These are phyloP conservation scores for Podaxis sp. DNA, from an alignment of 768 basidiomycete genomes.

Conservation along the genomic window DNA sequence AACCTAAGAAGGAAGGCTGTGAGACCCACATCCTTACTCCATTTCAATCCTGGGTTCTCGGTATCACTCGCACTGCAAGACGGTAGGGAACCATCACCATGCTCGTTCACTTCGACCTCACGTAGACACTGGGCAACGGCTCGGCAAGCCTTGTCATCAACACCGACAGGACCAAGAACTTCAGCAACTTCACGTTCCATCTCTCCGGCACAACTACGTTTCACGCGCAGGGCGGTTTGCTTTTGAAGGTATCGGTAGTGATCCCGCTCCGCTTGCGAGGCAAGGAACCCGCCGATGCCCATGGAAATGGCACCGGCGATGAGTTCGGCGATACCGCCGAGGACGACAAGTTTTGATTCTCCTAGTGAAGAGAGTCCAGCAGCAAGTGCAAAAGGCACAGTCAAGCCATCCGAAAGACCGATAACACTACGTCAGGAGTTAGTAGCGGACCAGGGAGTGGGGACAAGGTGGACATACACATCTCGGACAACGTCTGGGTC, in stretches of 20 bases:
- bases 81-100: conserved; percentile 16
- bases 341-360: conserved; percentile 84
- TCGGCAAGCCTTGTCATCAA: conserved; percentile 77
- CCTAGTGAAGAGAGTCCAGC: conserved; percentile 89
- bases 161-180: conserved; percentile 84
- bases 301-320: conserved; percentile 96
- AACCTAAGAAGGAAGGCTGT: conserved; percentile 95
- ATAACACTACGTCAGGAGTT: conserved; percentile 53
- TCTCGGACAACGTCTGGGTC: conserved; percentile 88
- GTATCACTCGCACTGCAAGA: conserved; percentile 34
- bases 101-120: conserved; percentile 51
- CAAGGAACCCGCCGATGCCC: conserved; percentile 98
- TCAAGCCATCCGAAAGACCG: conserved; percentile 86
- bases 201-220: conserved; percentile 87
- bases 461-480: conserved; percentile 47
- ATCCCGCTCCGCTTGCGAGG: conserved; percentile 94
- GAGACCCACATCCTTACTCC: conserved; percentile 78
- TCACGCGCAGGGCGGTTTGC: conserved; percentile 76
- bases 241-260: conserved; percentile 81
- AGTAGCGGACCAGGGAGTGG: background rate
- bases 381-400: conserved; percentile 88
- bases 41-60: conserved; percentile 54
- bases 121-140: conserved; percentile 75
- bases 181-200: conserved; percentile 93
- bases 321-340: conserved; percentile 93